phyloP scores from a whole-genome alignment of 1,284 basidiomycete genomes.

The Heterobasidion annosum region DNA sequence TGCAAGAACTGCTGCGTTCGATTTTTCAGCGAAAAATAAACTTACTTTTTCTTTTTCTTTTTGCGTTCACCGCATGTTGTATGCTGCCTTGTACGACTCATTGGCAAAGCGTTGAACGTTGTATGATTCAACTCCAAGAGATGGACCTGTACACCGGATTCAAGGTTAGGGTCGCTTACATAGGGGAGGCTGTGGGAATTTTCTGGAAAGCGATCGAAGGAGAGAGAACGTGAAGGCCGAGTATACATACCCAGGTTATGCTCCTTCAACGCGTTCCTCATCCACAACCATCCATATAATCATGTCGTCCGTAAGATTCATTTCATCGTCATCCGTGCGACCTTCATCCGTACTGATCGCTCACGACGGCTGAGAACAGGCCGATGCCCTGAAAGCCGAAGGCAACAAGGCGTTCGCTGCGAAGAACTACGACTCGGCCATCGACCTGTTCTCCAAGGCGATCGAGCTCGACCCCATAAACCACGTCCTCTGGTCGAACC shows the following conservation, averaged over 20 bases:
- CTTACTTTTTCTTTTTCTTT: no score
- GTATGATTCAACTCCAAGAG: no score
- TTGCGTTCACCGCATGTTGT: no score
- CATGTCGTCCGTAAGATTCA: slow-evolving; percentile 2
- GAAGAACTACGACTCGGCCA: slow-evolving; percentile 88
- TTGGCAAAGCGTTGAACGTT: no score
- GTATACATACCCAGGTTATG: not conserved
- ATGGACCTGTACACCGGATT: not conserved
- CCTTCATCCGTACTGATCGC: not conserved
- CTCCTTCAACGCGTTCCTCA: not conserved
- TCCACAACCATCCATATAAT: not conserved
- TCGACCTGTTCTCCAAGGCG: slow-evolving; percentile 81
- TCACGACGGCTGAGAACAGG: not conserved
- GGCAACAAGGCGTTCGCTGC: slow-evolving; percentile 96
- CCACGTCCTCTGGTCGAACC: slow-evolving; percentile 90
- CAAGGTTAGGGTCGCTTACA: not conserved
- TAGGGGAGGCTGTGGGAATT: not conserved
- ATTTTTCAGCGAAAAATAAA: no score
- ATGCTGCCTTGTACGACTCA: no score
- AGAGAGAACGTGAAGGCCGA: not conserved
- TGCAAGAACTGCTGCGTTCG: no score
- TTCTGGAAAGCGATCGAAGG: not conserved
- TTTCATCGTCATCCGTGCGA: not conserved
- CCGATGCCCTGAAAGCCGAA: slow-evolving; percentile 72
- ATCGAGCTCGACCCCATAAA: slow-evolving; percentile 79